Evolutionary conservation across 1,284 basidiomycete species (phyloP).

Genomic region (Tilletia setariae): DNA sequence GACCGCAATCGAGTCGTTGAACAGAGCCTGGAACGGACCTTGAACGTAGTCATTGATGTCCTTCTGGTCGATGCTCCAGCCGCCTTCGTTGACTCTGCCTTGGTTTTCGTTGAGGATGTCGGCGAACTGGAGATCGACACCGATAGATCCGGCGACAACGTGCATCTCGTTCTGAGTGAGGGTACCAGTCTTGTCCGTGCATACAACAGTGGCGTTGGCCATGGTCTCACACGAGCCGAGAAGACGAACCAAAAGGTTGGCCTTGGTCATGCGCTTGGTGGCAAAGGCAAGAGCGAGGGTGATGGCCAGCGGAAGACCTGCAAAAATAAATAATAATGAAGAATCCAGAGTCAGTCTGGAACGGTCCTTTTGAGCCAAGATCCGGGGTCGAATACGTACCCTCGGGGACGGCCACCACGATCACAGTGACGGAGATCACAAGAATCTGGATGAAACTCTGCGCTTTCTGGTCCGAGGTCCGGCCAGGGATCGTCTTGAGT

Average conservation of each 20-base stretch:
- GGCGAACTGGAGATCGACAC: constrained; percentile 90
- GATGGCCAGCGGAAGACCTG: constrained; percentile 78
- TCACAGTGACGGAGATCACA: constrained; percentile 88
- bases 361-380: not conserved
- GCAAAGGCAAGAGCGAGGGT: constrained; percentile 94
- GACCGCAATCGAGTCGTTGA: constrained; percentile 83
- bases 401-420: constrained; percentile 97
- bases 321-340: not conserved
- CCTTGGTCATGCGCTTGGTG: constrained; percentile 91
- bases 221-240: constrained; percentile 96
- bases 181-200: constrained; percentile 86
- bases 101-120: constrained; percentile 72
- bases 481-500: constrained; percentile 59
- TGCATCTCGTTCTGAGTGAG: constrained; percentile 89
- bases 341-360: not conserved
- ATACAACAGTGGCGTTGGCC: constrained; percentile 94
- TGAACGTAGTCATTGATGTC: constrained; percentile 60
- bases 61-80: constrained; percentile 79
- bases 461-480: constrained; percentile 76
- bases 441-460: constrained; percentile 89
- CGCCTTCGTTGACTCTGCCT: constrained; percentile 69
- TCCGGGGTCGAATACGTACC: constrained; percentile 56
- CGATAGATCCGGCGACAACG: constrained; percentile 90
- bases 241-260: constrained; percentile 89
- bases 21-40: constrained; percentile 65